Conservation (phyloP, 352 stramenopile species). For the Globisporangium takayamanum region DNA sequence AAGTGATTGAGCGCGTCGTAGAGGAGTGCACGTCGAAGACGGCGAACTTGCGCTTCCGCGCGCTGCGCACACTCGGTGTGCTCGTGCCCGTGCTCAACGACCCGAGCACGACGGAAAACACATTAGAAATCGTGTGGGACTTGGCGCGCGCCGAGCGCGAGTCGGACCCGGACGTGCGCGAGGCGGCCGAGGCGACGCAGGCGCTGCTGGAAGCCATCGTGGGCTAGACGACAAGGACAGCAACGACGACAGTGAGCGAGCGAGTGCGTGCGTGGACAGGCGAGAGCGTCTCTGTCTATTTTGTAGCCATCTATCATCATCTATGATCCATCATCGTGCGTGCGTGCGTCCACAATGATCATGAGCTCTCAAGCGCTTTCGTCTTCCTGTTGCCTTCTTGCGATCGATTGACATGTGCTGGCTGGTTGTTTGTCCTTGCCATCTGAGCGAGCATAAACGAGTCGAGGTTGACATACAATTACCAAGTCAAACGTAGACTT, state of each 20-base stretch:
- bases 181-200: constrained; percentile 58
- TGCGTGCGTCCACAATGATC: no score
- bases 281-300: constrained; percentile 8
- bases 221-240: background rate
- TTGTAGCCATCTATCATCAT: constrained; percentile 6
- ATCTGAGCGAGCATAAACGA: no score
- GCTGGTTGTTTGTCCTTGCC: no score
- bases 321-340: background rate
- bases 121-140: constrained; percentile 72
- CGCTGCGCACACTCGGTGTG: constrained; percentile 57
- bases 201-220: constrained; percentile 32
- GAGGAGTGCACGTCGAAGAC: constrained; percentile 77
- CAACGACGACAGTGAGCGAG: background rate
- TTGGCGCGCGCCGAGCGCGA: constrained; percentile 56
- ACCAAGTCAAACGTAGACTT: no score
- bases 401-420: no score
- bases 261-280: background rate
- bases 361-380: no score
- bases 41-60: constrained; percentile 74
- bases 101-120: constrained; percentile 48
- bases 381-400: no score
- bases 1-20: constrained; percentile 57
- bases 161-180: constrained; percentile 63
- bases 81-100: constrained; percentile 71
- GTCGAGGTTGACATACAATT: no score